Conservation (phyloP, 495 filamentous ascomycete species). For the Mytilinidion resinicola region DNA sequence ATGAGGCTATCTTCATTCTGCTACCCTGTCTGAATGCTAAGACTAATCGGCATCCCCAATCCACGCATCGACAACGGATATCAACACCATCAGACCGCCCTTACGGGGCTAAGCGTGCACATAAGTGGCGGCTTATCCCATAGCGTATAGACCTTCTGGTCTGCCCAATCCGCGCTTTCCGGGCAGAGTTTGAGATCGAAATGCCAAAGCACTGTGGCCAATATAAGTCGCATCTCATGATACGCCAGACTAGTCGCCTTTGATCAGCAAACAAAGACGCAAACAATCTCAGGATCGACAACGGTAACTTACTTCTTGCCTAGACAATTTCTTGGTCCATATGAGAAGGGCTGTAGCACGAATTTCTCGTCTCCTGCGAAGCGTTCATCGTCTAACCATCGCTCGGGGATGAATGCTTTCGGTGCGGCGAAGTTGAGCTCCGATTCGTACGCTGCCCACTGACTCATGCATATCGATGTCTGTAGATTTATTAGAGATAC, state of each 20-base stretch:
- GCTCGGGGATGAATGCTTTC: slow-evolving; percentile 30
- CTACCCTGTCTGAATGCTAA: too few relatives aligned
- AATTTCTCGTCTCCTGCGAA: slow-evolving; percentile 23
- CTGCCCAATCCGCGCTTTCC: slow-evolving; percentile 30
- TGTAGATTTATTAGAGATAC: slow-evolving; percentile 5
- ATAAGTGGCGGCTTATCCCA: slow-evolving; percentile 44
- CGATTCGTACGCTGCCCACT: slow-evolving; percentile 37
- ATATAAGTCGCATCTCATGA: slow-evolving; percentile 35
- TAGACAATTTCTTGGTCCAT: slow-evolving; percentile 32
- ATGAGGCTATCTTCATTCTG: too few relatives aligned
- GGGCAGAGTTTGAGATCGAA: slow-evolving; percentile 33
- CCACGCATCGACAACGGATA: too few relatives aligned
- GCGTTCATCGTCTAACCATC: slow-evolving; percentile 24
- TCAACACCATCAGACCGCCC: background rate
- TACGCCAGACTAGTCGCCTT: slow-evolving; percentile 33
- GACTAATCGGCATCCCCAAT: too few relatives aligned
- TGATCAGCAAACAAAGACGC: background rate
- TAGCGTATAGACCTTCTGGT: slow-evolving; percentile 28
- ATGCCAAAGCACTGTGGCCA: slow-evolving; percentile 29
- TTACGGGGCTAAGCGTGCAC: slow-evolving; percentile 7
- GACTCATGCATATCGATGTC: slow-evolving; percentile 39
- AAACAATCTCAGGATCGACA: background rate
- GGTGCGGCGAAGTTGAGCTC: slow-evolving; percentile 34
- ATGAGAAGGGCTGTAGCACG: slow-evolving; percentile 27
- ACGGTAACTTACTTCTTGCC: slow-evolving; percentile 26